These are phyloP conservation scores for Alternaria burnsii DNA, from an alignment of 2,329 filamentous ascomycete species.

Conservation along the genomic window DNA sequence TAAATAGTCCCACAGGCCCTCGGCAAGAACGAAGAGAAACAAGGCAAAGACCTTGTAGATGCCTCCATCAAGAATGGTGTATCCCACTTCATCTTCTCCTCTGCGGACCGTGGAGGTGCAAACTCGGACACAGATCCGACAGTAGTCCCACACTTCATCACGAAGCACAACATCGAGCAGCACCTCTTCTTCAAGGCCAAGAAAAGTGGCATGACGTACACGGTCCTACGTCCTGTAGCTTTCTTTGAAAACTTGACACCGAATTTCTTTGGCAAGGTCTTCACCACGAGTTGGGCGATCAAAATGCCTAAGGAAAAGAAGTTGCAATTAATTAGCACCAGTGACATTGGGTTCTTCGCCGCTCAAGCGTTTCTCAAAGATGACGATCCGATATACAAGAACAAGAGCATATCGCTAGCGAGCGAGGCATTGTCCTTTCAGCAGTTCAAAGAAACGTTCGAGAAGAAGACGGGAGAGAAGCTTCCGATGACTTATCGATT, in stretches of 20 bases:
- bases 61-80: slow-evolving; percentile 41
- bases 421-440: slow-evolving; percentile 59
- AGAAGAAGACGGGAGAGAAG: slow-evolving; percentile 53
- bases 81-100: slow-evolving; percentile 51
- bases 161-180: slow-evolving; percentile 68
- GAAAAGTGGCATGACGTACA: slow-evolving; percentile 62
- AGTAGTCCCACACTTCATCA: slow-evolving; percentile 67
- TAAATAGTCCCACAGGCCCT: slow-evolving; percentile 13
- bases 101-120: slow-evolving; percentile 48
- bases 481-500: slow-evolving; percentile 54
- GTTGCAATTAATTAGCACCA: slow-evolving; percentile 46
- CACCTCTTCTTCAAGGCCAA: slow-evolving; percentile 58
- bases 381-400: slow-evolving; percentile 47
- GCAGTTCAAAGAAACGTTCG: slow-evolving; percentile 54
- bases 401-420: slow-evolving; percentile 56
- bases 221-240: slow-evolving; percentile 66
- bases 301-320: slow-evolving; percentile 44
- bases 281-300: slow-evolving; percentile 50
- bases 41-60: slow-evolving; percentile 51
- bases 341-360: slow-evolving; percentile 61
- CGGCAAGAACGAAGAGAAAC: slow-evolving; percentile 43
- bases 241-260: slow-evolving; percentile 66
- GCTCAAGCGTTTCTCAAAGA: slow-evolving; percentile 55
- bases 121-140: slow-evolving; percentile 62
- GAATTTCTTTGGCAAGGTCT: slow-evolving; percentile 57